These are phyloP conservation scores for Pseudogymnoascus sp. DNA, from an alignment of 2,329 filamentous ascomycete species.

Conservation along the genomic window DNA sequence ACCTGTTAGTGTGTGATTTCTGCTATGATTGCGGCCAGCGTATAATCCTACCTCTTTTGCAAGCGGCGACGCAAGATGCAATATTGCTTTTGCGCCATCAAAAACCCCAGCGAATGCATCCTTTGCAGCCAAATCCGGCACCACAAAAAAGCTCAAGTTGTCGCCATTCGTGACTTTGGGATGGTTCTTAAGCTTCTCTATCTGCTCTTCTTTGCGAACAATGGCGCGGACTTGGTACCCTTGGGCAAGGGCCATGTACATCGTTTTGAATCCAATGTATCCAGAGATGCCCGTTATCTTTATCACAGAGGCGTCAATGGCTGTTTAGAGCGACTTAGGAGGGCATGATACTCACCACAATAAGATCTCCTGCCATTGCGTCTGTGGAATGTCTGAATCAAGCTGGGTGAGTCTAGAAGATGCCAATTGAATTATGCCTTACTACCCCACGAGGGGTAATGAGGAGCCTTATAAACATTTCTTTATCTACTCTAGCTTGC, in stretches of 20 bases:
- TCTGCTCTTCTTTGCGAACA: neutral
- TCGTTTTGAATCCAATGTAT: conserved; percentile 16
- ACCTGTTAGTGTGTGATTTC: neutral
- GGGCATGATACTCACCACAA: conserved; percentile 9
- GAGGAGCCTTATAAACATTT: neutral
- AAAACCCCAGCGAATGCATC: neutral
- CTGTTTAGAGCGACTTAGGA: neutral
- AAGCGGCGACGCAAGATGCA: conserved; percentile 1
- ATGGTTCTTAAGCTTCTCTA: neutral
- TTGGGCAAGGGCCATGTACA: conserved; percentile 1
- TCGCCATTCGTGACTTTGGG: neutral
- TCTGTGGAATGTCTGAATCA: neutral
- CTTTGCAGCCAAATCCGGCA: neutral
- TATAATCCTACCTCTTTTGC: neutral
- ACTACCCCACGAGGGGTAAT: neutral
- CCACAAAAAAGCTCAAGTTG: neutral
- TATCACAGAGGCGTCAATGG: neutral
- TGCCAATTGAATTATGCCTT: too few species aligned
- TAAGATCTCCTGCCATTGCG: conserved; percentile 13
- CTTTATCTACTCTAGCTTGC: neutral
- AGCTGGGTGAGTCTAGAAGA: neutral
- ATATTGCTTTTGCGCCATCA: neutral
- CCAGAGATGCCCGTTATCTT: conserved; percentile 20
- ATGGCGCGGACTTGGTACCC: conserved; percentile 6
- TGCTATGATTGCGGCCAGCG: neutral